Evolutionary conservation across 768 basidiomycete genomes (phyloP), one percentile per base, ranked within the genome.

Genomic region (Clitopilus hobsonii): DNA sequence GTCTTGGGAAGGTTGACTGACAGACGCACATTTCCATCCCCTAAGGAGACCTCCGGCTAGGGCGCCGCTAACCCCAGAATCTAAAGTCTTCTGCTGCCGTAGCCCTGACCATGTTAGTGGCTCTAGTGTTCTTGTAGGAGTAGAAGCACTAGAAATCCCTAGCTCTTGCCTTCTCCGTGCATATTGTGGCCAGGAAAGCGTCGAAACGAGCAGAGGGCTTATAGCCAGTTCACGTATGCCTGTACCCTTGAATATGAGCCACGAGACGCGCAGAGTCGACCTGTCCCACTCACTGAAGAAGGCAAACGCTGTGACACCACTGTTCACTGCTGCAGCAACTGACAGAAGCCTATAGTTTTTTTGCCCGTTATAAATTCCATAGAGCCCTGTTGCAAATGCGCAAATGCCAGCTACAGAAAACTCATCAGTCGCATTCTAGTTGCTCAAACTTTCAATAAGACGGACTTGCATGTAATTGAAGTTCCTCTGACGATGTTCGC

Each of bases 391-490:
- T 14, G 69, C 60, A 51, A 78, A 72, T 30, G 82, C 85, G 57
- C 85, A 84, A 27, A 79, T 59, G 50, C 75, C 70, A 55, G 87
- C 91, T 93, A 61, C 41, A 52, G 54, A 58, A 38, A 18, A 27
- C 48, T 38, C 57, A 8, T 65, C 58, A 64, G 62, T 65, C 56
- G 61, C 62, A 68, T 55, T 63, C 59, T 57, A 32, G 61, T 53
- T 60, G 55, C 24, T 38, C 41, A 27, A 58, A 59, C 56, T 47
- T 56, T 56, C 30, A 52, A 61, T 61, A 72, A 73, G 76, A 87
- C 85, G 83, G 83, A 90, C 89, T 87, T 80, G 88, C 89, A 91
- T 85, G 86, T 83, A 71, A 79, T 68, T 58, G 80, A 63, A 24
- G 86, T 82, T 54, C 86, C 85, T 54, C 79, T 72, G 25, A 77